A percentile compares a stretch with the other conserved stretches of the same genome.
These are phyloP conservation scores for Cordia subcordata DNA, from an alignment of 257 asterid genomes.

Conservation along the genomic window DNA sequence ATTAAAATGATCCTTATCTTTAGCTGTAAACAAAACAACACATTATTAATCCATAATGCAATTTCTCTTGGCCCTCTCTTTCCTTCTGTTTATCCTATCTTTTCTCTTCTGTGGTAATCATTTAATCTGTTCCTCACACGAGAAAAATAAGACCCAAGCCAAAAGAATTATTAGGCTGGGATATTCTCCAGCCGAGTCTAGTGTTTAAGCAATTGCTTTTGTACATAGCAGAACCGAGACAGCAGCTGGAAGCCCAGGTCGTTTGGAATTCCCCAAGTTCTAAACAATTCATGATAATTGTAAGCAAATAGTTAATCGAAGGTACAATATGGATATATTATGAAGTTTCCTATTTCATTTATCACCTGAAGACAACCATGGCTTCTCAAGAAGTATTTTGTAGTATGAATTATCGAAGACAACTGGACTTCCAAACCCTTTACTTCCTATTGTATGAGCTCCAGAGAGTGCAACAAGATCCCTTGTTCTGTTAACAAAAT, in stretches of 20 bases:
- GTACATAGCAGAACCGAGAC: too few relatives aligned
- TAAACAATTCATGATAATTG: too few relatives aligned
- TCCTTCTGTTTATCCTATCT: too few relatives aligned
- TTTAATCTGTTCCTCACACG: too few relatives aligned
- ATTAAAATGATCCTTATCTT: neutral
- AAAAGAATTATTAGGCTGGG: too few relatives aligned
- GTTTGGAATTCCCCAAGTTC: too few relatives aligned
- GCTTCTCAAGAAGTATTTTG: constrained; percentile 75
- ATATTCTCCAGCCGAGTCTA: too few relatives aligned
- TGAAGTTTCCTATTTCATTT: neutral
- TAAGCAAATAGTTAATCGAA: neutral
- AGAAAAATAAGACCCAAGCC: too few relatives aligned
- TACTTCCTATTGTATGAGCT: constrained; percentile 85
- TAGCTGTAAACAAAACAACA: neutral
- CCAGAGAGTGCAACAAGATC: constrained; percentile 93
- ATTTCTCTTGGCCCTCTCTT: too few relatives aligned
- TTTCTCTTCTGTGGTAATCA: too few relatives aligned
- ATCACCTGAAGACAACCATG: constrained; percentile 78
- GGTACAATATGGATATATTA: neutral
- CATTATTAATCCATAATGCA: too few relatives aligned
- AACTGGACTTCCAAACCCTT: constrained; percentile 84
- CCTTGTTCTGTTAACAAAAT: constrained; percentile 45
- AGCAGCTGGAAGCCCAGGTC: neutral
- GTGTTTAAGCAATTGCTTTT: too few relatives aligned
- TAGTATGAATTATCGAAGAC: constrained; percentile 84